Evolutionary conservation across 2,329 filamentous ascomycete genomes (phyloP).

Genomic region (Teratosphaeria viscida): DNA sequence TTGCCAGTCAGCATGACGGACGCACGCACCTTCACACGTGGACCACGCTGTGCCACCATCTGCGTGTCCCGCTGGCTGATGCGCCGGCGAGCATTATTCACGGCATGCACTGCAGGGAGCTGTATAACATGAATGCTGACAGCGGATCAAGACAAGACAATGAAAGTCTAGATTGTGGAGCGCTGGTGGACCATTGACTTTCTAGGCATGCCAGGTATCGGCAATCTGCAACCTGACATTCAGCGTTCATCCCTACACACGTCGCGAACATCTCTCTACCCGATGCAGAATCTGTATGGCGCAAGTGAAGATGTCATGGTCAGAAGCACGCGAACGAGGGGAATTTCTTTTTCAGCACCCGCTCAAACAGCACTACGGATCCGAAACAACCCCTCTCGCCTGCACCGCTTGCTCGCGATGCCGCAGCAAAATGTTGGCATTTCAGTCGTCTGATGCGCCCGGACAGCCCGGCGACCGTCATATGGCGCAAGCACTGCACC

Average conservation of each 20-base stretch:
- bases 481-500: not conserved
- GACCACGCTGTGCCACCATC: not conserved
- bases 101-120: not conserved
- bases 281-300: not conserved
- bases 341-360: not conserved
- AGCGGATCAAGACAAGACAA: not conserved
- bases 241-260: not conserved
- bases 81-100: not conserved
- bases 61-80: not conserved
- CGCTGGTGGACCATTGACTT: not conserved
- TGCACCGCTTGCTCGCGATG: not conserved
- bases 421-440: not conserved
- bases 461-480: not conserved
- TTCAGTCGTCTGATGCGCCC: not conserved
- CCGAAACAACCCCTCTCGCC: too few species aligned
- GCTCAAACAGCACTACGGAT: not conserved
- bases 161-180: not conserved
- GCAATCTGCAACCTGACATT: not conserved
- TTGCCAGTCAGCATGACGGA: not conserved
- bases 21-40: not conserved
- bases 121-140: not conserved
- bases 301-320: not conserved
- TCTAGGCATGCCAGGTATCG: not conserved
- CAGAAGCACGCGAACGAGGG: not conserved
- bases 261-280: not conserved